phyloP scores from a whole-genome alignment of 495 filamentous ascomycete genomes.

The Pyronema domesticum region DNA sequence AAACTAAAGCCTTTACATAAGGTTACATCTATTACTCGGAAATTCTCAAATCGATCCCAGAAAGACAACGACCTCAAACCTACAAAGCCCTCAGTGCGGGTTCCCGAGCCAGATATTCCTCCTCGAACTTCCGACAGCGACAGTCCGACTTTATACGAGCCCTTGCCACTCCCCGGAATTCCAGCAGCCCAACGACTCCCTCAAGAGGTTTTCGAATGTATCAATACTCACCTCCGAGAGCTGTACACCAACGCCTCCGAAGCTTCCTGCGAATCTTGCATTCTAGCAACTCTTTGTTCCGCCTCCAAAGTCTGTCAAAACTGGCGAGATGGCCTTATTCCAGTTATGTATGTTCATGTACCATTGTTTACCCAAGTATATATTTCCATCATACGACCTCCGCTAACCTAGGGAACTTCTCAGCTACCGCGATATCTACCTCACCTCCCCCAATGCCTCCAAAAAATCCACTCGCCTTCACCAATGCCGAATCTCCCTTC shows the following conservation, averaged over 20 bases:
- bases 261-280: neutral
- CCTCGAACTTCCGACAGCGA: too few relatives aligned
- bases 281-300: neutral
- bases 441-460: neutral
- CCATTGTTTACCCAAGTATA: neutral
- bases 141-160: too few relatives aligned
- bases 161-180: too few relatives aligned
- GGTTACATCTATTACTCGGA: too few relatives aligned
- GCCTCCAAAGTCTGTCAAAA: neutral
- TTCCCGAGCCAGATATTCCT: too few relatives aligned
- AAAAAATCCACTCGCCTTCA: conserved; percentile 25
- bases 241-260: neutral
- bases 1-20: too few relatives aligned
- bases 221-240: neutral
- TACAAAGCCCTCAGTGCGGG: too few relatives aligned
- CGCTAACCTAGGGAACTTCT: neutral
- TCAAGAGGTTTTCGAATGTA: neutral
- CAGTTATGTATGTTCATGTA: neutral
- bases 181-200: neutral
- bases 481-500: conserved; percentile 50
- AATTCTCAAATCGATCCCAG: too few relatives aligned
- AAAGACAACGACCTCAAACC: too few relatives aligned
- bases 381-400: neutral
- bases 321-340: neutral
- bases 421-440: neutral